Percentiles rank a stretch among this genome's conserved stretches.
phyloP scores from a whole-genome alignment of 176 grass and related monocot species.

The Oryza punctata region DNA sequence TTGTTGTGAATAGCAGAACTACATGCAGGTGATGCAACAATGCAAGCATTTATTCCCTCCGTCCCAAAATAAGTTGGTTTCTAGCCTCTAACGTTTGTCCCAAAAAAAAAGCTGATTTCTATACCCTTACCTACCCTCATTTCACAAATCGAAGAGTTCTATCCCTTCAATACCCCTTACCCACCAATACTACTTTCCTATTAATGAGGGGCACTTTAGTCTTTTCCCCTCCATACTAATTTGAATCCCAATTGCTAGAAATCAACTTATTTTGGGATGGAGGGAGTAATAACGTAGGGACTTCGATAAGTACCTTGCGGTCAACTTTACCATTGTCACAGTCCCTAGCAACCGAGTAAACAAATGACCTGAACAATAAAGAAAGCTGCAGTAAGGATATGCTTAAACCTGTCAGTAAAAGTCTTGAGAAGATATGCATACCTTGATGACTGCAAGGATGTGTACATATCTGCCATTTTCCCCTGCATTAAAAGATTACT shows the following conservation, averaged over 20 bases:
- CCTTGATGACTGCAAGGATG: conserved; percentile 95
- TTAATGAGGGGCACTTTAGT: too few relatives aligned
- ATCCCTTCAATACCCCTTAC: too few relatives aligned
- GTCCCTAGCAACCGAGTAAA: conserved; percentile 90
- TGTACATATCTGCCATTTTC: conserved; percentile 98
- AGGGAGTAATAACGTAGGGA: not conserved
- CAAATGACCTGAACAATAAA: conserved; percentile 73
- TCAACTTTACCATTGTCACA: conserved; percentile 92
- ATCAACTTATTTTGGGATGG: not conserved
- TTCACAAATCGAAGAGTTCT: too few relatives aligned
- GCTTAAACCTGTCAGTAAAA: conserved; percentile 31
- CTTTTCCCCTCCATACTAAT: too few relatives aligned
- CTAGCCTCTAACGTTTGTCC: too few relatives aligned
- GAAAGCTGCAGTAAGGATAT: conserved; percentile 31
- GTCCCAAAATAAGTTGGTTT: too few relatives aligned
- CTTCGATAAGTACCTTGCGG: conserved; percentile 62
- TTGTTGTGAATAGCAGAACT: conserved; percentile 20
- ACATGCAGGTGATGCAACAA: conserved; percentile 20
- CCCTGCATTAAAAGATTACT: conserved; percentile 53
- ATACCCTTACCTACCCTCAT: too few relatives aligned
- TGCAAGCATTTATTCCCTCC: not conserved
- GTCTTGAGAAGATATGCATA: conserved; percentile 29
- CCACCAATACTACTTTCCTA: too few relatives aligned
- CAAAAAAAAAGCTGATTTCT: too few relatives aligned
- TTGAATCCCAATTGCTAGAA: too few relatives aligned